Evolutionary conservation across 192 early-diverging fungal genomes (phyloP).

Genomic region (Linnemannia hyalina): DNA sequence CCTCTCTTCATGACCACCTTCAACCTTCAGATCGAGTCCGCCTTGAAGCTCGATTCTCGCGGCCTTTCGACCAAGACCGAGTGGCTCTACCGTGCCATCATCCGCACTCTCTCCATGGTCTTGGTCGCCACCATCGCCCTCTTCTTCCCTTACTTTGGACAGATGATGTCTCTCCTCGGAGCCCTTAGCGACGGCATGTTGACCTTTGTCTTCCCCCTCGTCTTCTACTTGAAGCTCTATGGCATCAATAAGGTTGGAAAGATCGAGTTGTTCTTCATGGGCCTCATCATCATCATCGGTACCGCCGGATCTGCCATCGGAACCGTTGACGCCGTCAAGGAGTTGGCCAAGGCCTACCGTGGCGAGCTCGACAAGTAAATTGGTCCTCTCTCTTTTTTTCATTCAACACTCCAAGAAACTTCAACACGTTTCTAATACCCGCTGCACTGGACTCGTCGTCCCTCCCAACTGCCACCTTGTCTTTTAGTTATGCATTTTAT

Average conservation of each 20-base stretch:
- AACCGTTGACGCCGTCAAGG: constrained; percentile 71
- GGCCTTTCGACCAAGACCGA: constrained; percentile 52
- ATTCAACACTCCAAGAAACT: background rate
- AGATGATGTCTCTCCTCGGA: constrained; percentile 75
- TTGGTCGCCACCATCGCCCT: constrained; percentile 60
- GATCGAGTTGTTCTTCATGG: constrained; percentile 39
- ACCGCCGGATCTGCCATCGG: constrained; percentile 73
- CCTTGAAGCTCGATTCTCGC: constrained; percentile 61
- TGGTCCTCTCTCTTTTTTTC: too few relatives aligned
- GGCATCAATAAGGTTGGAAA: constrained; percentile 57
- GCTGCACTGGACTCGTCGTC: background rate
- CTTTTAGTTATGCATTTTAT: background rate
- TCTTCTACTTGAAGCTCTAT: constrained; percentile 67
- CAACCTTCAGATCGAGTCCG: constrained; percentile 71
- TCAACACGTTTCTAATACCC: constrained; percentile 23
- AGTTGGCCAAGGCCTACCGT: constrained; percentile 65
- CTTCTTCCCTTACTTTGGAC: constrained; percentile 72
- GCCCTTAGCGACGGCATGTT: constrained; percentile 66
- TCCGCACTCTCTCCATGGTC: constrained; percentile 64
- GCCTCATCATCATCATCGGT: constrained; percentile 62
- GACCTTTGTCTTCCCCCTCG: constrained; percentile 71
- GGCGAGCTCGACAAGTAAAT: constrained; percentile 37
- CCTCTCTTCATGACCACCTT: constrained; percentile 77
- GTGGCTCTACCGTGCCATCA: constrained; percentile 59
- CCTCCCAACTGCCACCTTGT: background rate